Evolutionary conservation across 1,284 basidiomycete genomes (phyloP).

Genomic region (Cystobasidium slooffiae): DNA sequence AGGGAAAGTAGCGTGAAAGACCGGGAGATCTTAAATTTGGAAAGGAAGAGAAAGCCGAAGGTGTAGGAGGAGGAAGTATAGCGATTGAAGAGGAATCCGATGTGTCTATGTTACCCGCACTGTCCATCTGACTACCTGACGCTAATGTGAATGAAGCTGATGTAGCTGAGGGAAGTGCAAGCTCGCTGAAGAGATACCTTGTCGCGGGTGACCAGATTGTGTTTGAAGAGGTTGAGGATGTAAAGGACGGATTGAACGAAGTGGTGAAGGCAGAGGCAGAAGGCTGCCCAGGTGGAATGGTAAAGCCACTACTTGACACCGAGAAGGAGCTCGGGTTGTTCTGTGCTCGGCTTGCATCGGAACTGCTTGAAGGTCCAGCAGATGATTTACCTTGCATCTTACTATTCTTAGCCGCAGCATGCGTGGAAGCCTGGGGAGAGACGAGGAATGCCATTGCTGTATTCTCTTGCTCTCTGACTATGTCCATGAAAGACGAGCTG

Average conservation of each 20-base stretch:
- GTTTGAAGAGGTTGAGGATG: neutral
- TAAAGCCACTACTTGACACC: neutral
- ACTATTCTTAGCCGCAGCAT: neutral
- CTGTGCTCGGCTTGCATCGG: no score
- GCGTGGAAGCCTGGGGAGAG: conserved; percentile 1
- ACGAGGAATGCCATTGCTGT: conserved; percentile 14
- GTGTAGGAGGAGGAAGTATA: conserved; percentile 20
- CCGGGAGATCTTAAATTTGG: conserved; percentile 24
- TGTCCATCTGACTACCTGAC: neutral
- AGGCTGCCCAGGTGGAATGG: conserved; percentile 5
- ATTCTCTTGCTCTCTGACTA: neutral
- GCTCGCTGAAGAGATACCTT: conserved; percentile 24
- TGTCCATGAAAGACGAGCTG: neutral
- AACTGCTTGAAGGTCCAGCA: no score
- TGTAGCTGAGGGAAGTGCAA: neutral
- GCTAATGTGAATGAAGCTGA: neutral
- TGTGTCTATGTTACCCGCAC: no score
- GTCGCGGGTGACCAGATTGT: conserved; percentile 29
- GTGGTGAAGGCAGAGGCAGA: conserved; percentile 3
- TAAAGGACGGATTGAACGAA: conserved; percentile 23
- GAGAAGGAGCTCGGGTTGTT: no score
- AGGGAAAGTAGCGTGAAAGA: conserved; percentile 19
- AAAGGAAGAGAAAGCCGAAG: conserved; percentile 30
- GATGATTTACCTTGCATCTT: no score
- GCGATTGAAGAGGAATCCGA: neutral